phyloP scores from a whole-genome alignment of 192 early-diverging fungal species.

The Podila minutissima region DNA sequence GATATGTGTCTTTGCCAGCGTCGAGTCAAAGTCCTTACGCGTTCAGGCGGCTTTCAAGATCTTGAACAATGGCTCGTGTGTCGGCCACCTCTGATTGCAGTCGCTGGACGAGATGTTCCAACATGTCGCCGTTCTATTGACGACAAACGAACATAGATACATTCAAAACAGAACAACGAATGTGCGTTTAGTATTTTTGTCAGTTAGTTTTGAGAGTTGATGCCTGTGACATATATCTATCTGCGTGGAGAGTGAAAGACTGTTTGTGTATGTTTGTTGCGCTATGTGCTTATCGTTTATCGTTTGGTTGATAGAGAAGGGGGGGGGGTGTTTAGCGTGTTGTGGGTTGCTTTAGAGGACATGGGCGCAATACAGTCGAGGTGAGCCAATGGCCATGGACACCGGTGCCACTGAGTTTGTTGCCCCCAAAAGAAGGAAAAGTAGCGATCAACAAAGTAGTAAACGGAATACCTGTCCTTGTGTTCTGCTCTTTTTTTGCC shows the following conservation, averaged over 20 bases:
- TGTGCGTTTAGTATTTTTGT: too few species aligned
- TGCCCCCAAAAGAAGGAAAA: background rate
- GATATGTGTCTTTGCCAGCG: too few species aligned
- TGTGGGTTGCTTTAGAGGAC: background rate
- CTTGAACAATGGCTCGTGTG: constrained; percentile 38
- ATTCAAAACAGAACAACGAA: background rate
- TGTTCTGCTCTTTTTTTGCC: too few species aligned
- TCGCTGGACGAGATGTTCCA: constrained; percentile 36
- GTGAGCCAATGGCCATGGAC: constrained; percentile 32
- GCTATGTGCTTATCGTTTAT: constrained; percentile 1
- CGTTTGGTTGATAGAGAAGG: background rate
- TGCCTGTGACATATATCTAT: too few species aligned
- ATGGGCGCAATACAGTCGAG: background rate
- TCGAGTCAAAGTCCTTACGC: constrained; percentile 14
- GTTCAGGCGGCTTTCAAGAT: constrained; percentile 40
- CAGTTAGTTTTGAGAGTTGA: too few species aligned
- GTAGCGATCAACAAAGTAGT: constrained; percentile 1
- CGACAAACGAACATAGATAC: background rate
- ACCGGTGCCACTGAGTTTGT: constrained; percentile 10
- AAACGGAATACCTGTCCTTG: background rate
- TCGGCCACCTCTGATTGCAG: constrained; percentile 48
- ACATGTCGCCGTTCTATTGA: constrained; percentile 28
- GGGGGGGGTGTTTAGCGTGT: background rate
- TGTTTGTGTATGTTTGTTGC: too few species aligned
- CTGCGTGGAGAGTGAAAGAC: too few species aligned